Base-by-base conservation (phyloP, 108 stramenopile species). In the Skeletonema marinoi region DNA sequence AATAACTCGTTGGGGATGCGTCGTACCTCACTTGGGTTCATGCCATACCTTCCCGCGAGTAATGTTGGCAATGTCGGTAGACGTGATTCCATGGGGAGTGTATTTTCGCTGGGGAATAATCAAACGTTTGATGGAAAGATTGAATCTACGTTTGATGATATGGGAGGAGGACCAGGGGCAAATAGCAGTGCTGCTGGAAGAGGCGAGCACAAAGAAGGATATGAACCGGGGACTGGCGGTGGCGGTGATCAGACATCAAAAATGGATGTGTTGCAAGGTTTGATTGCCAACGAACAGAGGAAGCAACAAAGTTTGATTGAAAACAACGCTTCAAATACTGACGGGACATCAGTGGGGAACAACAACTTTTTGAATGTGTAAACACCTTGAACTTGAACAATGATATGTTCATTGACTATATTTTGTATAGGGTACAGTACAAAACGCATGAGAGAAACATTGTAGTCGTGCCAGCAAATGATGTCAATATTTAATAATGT, bases 51-150 rank as follows among this genome's bases (percentile, higher is more conserved):
- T 56, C 54, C 54, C 54, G 4, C 25, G 54, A 56, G 6, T 19
- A 51, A 51, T 51, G 50, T 25, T 25, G 25, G 54, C 9, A 51
- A 51, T 51, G 50, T 25, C 9, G 25, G 54, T 2, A 56, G 54
- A 25, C 54, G 54, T 56, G 54, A 56, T 56, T 56, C 54, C 7
- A 25, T 56, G 54, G 54, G 54, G 54, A 56, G 54, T 56, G 54
- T 56, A 56, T 56, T 56, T 25, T 56, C 54, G 7, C 0, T 56
- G 1, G 54, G 54, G 54, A 56, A 56, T 56, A 56, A 56, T 56
- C 54, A 29, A 25, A 29, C 21, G 25, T 56, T 25, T 56, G 54
- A 56, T 56, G 54, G 44, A n/a, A 46, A 46, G 44, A 46, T 46
- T 46, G 44, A 46, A 46, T 46, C 44, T n/a, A 56, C 25, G 19